Evolutionary conservation across 129 eudicot species (phyloP), one percentile per base, ranked within the genome.

Genomic region (Flaveria trinervia): DNA sequence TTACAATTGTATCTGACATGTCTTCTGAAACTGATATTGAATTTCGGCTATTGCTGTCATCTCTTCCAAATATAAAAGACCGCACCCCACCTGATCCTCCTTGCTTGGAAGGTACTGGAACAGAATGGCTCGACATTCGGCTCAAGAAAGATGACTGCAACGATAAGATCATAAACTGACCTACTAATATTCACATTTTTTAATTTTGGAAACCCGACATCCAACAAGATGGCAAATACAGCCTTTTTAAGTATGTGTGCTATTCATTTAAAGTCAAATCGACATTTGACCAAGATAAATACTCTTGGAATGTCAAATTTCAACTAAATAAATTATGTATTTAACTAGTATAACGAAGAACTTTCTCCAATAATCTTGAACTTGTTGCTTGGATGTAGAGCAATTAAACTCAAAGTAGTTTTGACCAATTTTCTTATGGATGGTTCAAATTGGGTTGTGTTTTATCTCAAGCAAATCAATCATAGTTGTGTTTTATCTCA

Each of bases 21-120:
- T 89, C 94, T 73, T 88, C 96, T 68, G 91, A 78, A 54, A 79
- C 15, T 13, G 86, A 83, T 1, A 87, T 61, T 73, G 96, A 93
- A 81, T 84, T 86, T 78, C 92, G 87, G 80, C 96, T 93, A 68
- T 88, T 93, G 64, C 98, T 90, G 84, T 93, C 98, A 78, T 93
- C 98, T 76, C 98, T 81, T 64, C 96, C 98, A 79, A 93, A 93
- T 61, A 93, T 84, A 65, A 74, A 90, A 30, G 96, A 85, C 39
- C 86, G 83, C 9, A 43, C 81, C 48, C 71, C 71, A 60, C 73
- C 77, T 46, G 91, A 59, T 70, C 90, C 87, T 66, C 89, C 85
- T 80, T 86, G 81, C 77, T 84, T 90, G 6, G 82, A 81, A 51
- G 89, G 78, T 36, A 89, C 64, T 71, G 89, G 77, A 57, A 87